These are phyloP conservation scores for Asterophora lycoperdoides DNA, from an alignment of 768 basidiomycete species.

Conservation along the genomic window DNA sequence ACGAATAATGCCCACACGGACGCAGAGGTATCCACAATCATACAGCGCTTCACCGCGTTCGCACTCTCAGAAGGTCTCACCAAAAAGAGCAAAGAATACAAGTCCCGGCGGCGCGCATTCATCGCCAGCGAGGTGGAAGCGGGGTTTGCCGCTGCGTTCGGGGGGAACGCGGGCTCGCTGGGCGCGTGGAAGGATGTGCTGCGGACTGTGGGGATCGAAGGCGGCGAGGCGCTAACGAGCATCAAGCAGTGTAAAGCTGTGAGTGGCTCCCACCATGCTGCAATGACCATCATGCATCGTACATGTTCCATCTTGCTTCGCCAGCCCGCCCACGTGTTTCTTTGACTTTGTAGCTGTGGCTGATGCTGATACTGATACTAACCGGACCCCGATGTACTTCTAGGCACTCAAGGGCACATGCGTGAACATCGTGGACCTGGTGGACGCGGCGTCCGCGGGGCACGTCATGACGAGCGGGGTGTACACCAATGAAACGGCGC, in stretches of 20 bases:
- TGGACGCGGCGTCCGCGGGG: slow-evolving; percentile 10
- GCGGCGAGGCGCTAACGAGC: slow-evolving; percentile 2
- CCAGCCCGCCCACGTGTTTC: too few relatives aligned
- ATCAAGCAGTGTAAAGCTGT: slow-evolving; percentile 12
- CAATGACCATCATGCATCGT: too few relatives aligned
- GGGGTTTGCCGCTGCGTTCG: slow-evolving; percentile 10
- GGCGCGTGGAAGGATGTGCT: slow-evolving; percentile 14
- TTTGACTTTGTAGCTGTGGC: too few relatives aligned
- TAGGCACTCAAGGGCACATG: slow-evolving; percentile 15
- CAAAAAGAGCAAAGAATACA: slow-evolving; percentile 13
- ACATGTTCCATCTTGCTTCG: too few relatives aligned
- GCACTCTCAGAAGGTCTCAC: slow-evolving; percentile 12
- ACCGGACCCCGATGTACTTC: too few relatives aligned
- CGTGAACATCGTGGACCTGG: slow-evolving; percentile 19
- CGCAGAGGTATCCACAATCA: neutral
- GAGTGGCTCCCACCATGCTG: too few relatives aligned
- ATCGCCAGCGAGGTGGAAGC: slow-evolving; percentile 7
- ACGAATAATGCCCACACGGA: too few relatives aligned
- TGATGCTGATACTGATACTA: too few relatives aligned
- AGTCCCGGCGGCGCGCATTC: slow-evolving; percentile 8
- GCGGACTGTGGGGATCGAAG: slow-evolving; percentile 9
- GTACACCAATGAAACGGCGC: slow-evolving; percentile 3
- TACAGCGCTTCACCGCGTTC: slow-evolving; percentile 10
- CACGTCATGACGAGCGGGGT: slow-evolving; percentile 2
- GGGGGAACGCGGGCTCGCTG: slow-evolving; percentile 9